These are phyloP conservation scores for Saraca asoca DNA, from an alignment of 331 rosid species.

Conservation along the genomic window DNA sequence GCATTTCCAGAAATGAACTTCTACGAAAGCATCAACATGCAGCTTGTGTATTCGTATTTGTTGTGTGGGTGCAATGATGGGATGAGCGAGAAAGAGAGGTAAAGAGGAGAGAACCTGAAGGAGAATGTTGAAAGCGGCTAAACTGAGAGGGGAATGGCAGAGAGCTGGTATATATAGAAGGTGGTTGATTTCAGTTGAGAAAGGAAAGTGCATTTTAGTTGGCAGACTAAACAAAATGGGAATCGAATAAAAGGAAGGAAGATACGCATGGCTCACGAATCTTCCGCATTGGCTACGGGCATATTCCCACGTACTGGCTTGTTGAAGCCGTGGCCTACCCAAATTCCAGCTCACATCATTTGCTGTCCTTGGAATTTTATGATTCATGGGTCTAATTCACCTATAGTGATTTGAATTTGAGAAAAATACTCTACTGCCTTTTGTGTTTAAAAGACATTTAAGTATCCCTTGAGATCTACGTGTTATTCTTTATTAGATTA, in stretches of 20 bases:
- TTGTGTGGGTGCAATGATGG: neutral
- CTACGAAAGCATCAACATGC: neutral
- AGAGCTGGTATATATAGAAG: neutral
- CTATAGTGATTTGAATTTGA: no score
- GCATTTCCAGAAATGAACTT: neutral
- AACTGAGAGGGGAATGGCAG: constrained; percentile 28
- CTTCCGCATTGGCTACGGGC: constrained; percentile 38
- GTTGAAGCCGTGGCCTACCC: neutral
- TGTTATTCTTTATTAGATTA: no score
- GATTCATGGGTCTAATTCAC: no score
- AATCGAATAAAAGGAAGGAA: constrained; percentile 42
- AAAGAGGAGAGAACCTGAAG: constrained; percentile 48
- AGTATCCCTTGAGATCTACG: no score
- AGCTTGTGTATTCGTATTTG: neutral
- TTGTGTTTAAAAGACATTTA: no score
- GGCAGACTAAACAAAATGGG: constrained; percentile 13
- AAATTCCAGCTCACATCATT: no score
- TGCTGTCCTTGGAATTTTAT: no score
- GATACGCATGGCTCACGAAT: constrained; percentile 56
- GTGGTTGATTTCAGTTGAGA: constrained; percentile 33
- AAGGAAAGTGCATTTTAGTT: neutral
- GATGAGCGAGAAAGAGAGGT: neutral
- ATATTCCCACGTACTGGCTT: constrained; percentile 41
- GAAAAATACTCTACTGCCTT: no score
- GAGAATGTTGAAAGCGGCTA: constrained; percentile 9